Conservation (phyloP, 164 flowering plant genomes). For the Tetracentron sinense region DNA sequence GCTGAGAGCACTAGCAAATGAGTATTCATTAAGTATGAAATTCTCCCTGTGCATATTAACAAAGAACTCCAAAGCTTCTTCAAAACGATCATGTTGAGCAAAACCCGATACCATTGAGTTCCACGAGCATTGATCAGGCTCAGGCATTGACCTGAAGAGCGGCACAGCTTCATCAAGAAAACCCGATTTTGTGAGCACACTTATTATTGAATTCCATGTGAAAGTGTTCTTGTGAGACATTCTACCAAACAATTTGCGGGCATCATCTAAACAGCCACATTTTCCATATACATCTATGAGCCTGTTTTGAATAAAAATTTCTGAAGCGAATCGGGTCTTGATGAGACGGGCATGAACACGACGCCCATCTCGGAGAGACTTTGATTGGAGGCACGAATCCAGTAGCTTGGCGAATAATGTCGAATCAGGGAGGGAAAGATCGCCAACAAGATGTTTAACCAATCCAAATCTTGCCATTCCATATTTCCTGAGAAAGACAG, state of each 20-base stretch:
- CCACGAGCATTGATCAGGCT: constrained; percentile 72
- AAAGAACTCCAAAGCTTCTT: constrained; percentile 43
- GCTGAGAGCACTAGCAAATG: constrained; percentile 55
- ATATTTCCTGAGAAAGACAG: constrained; percentile 9
- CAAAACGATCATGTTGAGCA: constrained; percentile 41
- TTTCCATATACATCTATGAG: constrained; percentile 53
- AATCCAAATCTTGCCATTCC: constrained; percentile 43
- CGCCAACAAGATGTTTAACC: constrained; percentile 21
- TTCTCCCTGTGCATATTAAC: constrained; percentile 41
- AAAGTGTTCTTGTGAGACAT: constrained; percentile 48
- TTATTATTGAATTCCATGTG: constrained; percentile 44
- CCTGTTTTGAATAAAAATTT: constrained; percentile 52
- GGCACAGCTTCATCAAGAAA: constrained; percentile 40
- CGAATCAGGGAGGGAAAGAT: constrained; percentile 26
- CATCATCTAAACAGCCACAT: constrained; percentile 37
- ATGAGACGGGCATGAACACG: constrained; percentile 42
- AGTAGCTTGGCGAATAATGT: constrained; percentile 46
- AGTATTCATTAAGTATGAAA: constrained; percentile 44
- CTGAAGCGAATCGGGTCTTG: constrained; percentile 39
- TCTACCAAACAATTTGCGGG: constrained; percentile 50
- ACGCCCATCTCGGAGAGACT: constrained; percentile 20
- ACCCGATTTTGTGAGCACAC: constrained; percentile 30
- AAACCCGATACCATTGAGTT: constrained; percentile 59
- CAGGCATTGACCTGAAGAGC: constrained; percentile 39
- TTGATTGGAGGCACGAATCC: constrained; percentile 36